phyloP scores from a whole-genome alignment of 176 grass and related monocot genomes.

The Oryza glumipatula region DNA sequence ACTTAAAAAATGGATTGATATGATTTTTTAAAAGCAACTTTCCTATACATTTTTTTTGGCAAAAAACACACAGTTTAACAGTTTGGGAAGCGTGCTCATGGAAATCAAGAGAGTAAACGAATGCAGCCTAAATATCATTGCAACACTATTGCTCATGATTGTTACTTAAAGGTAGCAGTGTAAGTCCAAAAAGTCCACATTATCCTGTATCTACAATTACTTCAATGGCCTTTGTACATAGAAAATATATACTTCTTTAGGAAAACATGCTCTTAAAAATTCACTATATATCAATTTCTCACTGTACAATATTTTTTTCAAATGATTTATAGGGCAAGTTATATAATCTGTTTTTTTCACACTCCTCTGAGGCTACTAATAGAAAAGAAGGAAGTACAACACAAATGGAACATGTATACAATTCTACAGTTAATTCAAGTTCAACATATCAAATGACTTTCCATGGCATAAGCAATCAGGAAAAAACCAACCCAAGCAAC shows the following conservation, averaged over 20 bases:
- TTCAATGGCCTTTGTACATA: neutral
- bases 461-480: neutral
- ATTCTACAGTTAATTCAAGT: neutral
- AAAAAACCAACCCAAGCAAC: neutral
- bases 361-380: neutral
- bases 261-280: neutral
- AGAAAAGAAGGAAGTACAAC: neutral
- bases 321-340: neutral
- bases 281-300: neutral
- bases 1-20: too few relatives aligned
- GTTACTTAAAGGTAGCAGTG: too few relatives aligned
- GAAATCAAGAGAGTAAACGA: too few relatives aligned
- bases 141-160: neutral
- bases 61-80: too few relatives aligned
- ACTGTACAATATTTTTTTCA: neutral
- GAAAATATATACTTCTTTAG: neutral
- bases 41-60: too few relatives aligned
- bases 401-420: neutral
- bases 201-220: too few relatives aligned
- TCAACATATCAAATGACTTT: neutral
- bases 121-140: neutral
- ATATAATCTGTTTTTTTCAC: neutral
- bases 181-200: too few relatives aligned
- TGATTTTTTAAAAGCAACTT: too few relatives aligned
- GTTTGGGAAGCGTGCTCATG: too few relatives aligned